Base-by-base conservation (phyloP, 805 yeast species). In the Candida suzukii region DNA sequence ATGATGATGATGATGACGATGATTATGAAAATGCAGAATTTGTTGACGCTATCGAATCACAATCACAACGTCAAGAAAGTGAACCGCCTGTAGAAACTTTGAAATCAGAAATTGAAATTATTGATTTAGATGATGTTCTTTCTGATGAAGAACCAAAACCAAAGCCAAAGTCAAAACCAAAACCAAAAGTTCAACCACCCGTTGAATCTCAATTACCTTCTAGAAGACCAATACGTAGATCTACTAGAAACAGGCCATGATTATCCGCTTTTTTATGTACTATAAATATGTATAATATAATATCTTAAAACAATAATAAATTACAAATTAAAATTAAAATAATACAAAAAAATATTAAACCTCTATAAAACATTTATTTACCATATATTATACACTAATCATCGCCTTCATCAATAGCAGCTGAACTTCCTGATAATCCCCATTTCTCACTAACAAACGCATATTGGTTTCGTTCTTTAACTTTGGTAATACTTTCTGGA, bases 401-500 rank as follows among this genome's bases (percentile, higher is more conserved):
- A 22, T 40, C 43, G 25, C 31, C 42, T 8, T 44, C 47, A 26
- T 61, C 66, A 20, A 61, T 39, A 33, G 55, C 59, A 11, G 64
- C 64, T 4, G 63, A 60, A 41, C 64, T 60, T 40, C 54, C 63
- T 17, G 58, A 54, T 6, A 60, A 38, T 2, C 65, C 65, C 66
- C 66, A 61, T 42, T 61, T 61, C 38, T 61, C 63, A 31, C 57
- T 42, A 0, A 49, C 50, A 30, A 59, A 43, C 7, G 54, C 53
- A 18, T 52, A 52, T 31, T 51, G 54, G 20, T 53, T 53, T 33
- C 49, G 54, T 12, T 46, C 47, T 36, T 58, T 54, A 7, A 57
- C 45, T 14, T 53, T 48, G 20, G 56, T 53, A 13, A 61, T 57
- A 11, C 49, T 56, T 3, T 50, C 54, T 1, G 61, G 59, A n/a